Percentiles rank a stretch among this genome's conserved stretches.
Conservation (phyloP, 768 basidiomycete species). For the Candolleomyces efflorescens region DNA sequence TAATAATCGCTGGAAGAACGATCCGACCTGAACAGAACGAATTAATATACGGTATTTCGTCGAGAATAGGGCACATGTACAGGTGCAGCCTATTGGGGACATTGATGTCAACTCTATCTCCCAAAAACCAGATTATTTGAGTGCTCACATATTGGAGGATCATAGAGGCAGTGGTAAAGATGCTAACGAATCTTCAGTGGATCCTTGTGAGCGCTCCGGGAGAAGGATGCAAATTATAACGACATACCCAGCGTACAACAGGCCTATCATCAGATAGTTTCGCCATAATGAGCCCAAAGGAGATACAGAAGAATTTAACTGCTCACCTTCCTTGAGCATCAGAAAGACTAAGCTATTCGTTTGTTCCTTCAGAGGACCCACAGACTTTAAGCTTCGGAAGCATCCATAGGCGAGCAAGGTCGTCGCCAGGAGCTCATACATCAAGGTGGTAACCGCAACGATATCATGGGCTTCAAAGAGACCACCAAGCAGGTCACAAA, state of each 20-base stretch:
- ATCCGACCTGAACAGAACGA: background rate
- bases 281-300: background rate
- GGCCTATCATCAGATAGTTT: background rate
- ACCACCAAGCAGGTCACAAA: too few relatives aligned
- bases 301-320: background rate
- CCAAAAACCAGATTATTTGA: too few relatives aligned
- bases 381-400: background rate
- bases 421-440: conserved; percentile 5
- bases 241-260: background rate
- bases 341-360: background rate
- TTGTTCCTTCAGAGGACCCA: background rate
- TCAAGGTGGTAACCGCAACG: background rate
- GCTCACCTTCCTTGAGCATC: conserved; percentile 5
- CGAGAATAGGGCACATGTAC: background rate
- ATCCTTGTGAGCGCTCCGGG: background rate
- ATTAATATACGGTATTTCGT: background rate
- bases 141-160: background rate
- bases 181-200: background rate
- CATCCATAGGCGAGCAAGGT: background rate
- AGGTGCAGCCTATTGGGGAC: background rate
- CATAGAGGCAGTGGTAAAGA: background rate
- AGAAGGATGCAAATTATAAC: background rate
- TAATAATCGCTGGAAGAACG: conserved; percentile 4
- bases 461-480: background rate
- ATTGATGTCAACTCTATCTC: background rate